Evolutionary conservation across 2,329 filamentous ascomycete genomes (phyloP).

Genomic region (Colletotrichum eleusines): DNA sequence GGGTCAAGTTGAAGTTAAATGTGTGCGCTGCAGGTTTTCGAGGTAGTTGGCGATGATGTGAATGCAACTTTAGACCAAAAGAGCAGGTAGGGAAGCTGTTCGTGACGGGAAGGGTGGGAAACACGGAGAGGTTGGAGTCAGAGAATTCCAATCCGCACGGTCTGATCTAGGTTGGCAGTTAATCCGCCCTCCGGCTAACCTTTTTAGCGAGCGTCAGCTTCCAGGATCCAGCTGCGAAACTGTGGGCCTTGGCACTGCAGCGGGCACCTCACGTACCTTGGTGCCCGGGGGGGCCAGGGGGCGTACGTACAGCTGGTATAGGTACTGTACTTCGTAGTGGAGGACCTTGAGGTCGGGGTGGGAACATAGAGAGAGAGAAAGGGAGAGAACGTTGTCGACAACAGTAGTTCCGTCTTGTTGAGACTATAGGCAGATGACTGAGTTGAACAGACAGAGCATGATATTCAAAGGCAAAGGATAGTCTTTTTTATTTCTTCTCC

Average conservation of each 20-base stretch:
- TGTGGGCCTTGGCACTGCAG: background rate
- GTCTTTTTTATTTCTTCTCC: constrained; percentile 12
- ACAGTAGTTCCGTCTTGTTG: background rate
- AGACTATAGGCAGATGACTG: background rate
- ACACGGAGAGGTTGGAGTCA: constrained; percentile 44
- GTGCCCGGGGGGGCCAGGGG: too few relatives aligned
- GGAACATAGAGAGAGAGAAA: background rate
- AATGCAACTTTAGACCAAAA: constrained; percentile 29
- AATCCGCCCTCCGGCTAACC: constrained; percentile 41
- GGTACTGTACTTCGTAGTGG: background rate
- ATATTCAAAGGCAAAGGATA: background rate
- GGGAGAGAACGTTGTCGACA: background rate
- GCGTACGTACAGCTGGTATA: background rate
- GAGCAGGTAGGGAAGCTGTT: background rate
- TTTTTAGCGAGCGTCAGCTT: constrained; percentile 38
- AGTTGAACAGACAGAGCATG: background rate
- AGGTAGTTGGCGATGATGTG: constrained; percentile 27
- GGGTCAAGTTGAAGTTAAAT: constrained; percentile 44
- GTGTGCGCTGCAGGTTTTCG: constrained; percentile 33
- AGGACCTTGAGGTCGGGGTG: background rate
- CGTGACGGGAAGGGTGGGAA: constrained; percentile 27
- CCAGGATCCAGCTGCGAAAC: constrained; percentile 36
- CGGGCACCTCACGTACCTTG: too few relatives aligned
- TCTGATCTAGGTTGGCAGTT: constrained; percentile 44
- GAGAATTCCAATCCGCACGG: constrained; percentile 46